These are phyloP conservation scores for Blastomyces gilchristii DNA, from an alignment of 2,329 filamentous ascomycete genomes.

Conservation along the genomic window DNA sequence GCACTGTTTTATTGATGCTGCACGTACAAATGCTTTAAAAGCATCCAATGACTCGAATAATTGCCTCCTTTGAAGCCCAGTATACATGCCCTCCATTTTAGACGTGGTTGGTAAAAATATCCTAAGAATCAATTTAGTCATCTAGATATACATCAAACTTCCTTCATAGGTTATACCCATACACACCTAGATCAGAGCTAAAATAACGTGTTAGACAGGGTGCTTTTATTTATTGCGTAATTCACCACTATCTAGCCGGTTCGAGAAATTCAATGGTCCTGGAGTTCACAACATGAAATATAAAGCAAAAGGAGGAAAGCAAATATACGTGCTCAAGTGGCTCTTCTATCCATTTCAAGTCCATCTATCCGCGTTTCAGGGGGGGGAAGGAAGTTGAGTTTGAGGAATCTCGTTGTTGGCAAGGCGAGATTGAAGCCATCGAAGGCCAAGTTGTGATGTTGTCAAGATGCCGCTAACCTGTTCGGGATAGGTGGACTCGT, in stretches of 20 bases:
- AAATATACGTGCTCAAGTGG: neutral
- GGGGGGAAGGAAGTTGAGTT: neutral
- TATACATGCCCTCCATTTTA: conserved; percentile 31
- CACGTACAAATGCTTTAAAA: conserved; percentile 31
- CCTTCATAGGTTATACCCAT: neutral
- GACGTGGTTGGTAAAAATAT: neutral
- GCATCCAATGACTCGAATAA: conserved; percentile 31
- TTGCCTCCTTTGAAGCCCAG: conserved; percentile 32
- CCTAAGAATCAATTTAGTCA: neutral
- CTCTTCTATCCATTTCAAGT: neutral
- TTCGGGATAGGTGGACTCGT: neutral
- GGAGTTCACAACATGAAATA: neutral
- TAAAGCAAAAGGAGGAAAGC: neutral
- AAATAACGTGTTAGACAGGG: neutral
- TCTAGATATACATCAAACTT: neutral
- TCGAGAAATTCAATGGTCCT: neutral
- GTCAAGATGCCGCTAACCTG: neutral
- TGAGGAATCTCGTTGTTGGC: neutral
- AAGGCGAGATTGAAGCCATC: neutral
- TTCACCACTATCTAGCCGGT: neutral
- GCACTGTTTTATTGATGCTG: conserved; percentile 32
- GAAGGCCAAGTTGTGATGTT: neutral
- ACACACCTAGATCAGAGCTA: neutral
- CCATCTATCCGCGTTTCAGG: neutral
- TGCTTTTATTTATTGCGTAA: neutral